Evolutionary conservation across 148 eudicot genomes (phyloP).

Genomic region (Talinum fruticosum): DNA sequence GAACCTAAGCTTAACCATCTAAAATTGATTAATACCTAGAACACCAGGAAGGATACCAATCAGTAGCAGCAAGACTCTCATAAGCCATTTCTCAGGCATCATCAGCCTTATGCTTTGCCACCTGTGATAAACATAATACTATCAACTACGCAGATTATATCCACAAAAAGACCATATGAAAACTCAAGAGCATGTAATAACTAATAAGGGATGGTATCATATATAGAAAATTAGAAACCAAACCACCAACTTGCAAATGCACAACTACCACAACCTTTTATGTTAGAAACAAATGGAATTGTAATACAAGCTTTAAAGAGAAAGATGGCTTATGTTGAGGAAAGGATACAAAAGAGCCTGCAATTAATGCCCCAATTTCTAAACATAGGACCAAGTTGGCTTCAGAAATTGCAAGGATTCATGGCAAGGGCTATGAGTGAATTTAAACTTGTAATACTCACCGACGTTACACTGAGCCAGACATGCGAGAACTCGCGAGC

Average conservation of each 20-base stretch:
- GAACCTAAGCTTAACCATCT: not conserved
- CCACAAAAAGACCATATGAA: not conserved
- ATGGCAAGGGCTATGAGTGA: not conserved
- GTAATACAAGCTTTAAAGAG: not conserved
- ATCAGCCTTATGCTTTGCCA: conserved; percentile 11
- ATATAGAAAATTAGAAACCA: not conserved
- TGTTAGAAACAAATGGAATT: not conserved
- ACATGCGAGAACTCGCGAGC: too few relatives aligned
- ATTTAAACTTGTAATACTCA: not conserved
- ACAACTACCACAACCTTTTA: not conserved
- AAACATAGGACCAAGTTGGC: not conserved
- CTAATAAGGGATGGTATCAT: not conserved
- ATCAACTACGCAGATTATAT: not conserved
- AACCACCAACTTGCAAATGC: not conserved
- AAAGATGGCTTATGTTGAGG: too few relatives aligned
- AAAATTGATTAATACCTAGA: conserved; percentile 28
- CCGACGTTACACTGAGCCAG: not conserved
- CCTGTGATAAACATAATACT: not conserved
- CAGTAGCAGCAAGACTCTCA: conserved; percentile 32
- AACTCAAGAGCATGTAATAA: not conserved
- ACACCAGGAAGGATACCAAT: conserved; percentile 21
- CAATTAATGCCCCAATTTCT: not conserved
- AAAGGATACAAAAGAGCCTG: not conserved
- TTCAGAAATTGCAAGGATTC: not conserved
- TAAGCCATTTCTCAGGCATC: conserved; percentile 37